Base-by-base conservation (phyloP, 2,329 filamentous ascomycete species). In the Aspergillus pseudonomiae region DNA sequence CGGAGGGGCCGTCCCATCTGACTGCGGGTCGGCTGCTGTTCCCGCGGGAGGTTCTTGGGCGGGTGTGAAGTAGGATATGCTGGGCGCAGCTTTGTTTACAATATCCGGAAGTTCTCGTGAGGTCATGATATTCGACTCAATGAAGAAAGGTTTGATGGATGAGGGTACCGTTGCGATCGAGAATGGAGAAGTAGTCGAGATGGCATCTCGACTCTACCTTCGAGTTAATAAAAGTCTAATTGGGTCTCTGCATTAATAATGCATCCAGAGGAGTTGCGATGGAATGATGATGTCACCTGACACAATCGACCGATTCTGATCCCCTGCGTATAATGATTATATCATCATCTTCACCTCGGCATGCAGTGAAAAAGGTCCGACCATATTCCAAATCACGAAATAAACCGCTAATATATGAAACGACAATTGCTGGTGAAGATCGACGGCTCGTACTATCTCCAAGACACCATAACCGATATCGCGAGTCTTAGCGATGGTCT, bases 51-150 rank as follows among this genome's bases (percentile, higher is more conserved):
- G 77, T 14, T 67, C 67, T 63, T 80, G 78, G 19, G 71, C 71
- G 6, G 78, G 78, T 6, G 78, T 75, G 68, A 75, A 80, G 69
- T 78, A 80, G 9, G 83, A 79, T 57, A 83, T 74, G 61, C 75
- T 76, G 52, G 71, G 67, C 6, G 79, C 78, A 59, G 77, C 69
- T 50, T 75, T 72, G 62, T 73, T 75, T 32, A 69, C 62, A 54
- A 81, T 72, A 62, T 80, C 74, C 12, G 75, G 74, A 39, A 59
- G 58, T 67, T 58, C 43, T 11, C 53, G 26, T n/a, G 54, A 45
- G 9, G 46, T 12, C 52, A 54, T 54, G 10, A 16, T 36, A 19
- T 19, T 32, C 30, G 21, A 36, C 9, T 21, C 28, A 16, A 12
- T 16, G 30, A 34, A 28, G 28, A 53, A n/a, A 19, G 16, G 21